These are phyloP conservation scores for Pharnaceum exiguum DNA, from an alignment of 148 eudicot species.

Conservation along the genomic window DNA sequence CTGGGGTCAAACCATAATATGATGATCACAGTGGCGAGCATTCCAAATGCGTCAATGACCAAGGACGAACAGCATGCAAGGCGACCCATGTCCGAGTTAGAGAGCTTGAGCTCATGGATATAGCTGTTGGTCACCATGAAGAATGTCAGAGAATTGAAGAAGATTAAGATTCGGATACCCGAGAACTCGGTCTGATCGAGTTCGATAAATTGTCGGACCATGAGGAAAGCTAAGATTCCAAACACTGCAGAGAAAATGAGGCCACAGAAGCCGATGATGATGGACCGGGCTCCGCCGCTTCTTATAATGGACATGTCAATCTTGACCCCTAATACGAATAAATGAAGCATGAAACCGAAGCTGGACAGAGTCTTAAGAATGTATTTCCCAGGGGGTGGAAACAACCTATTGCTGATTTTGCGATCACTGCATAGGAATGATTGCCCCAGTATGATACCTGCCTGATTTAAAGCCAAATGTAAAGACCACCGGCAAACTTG, in stretches of 20 bases:
- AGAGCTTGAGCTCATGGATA: slow-evolving; percentile 21
- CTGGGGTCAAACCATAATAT: slow-evolving; percentile 5
- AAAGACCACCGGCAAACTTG: not conserved
- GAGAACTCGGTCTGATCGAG: slow-evolving; percentile 11
- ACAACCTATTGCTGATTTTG: not conserved
- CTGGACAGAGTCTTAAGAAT: slow-evolving; percentile 25
- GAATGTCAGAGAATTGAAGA: slow-evolving; percentile 27
- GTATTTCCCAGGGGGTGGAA: slow-evolving; percentile 30
- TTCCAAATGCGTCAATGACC: slow-evolving; percentile 21
- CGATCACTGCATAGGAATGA: slow-evolving; percentile 5
- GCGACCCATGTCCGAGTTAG: slow-evolving; percentile 30
- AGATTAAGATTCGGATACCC: slow-evolving; percentile 14
- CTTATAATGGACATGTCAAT: slow-evolving; percentile 16
- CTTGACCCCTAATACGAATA: slow-evolving; percentile 33
- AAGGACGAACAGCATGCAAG: slow-evolving; percentile 26
- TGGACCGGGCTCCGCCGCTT: slow-evolving; percentile 8
- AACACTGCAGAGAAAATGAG: slow-evolving; percentile 10
- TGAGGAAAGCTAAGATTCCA: slow-evolving; percentile 8
- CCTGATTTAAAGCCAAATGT: slow-evolving; percentile 11
- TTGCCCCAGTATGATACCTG: slow-evolving; percentile 33
- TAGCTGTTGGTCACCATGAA: slow-evolving; percentile 24
- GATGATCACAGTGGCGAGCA: not conserved
- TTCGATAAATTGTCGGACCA: not conserved
- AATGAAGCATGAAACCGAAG: slow-evolving; percentile 36
- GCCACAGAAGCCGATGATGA: slow-evolving; percentile 21